Base-by-base conservation (phyloP, 192 early-diverging fungal species). In the Dimargaris cristalligena region DNA sequence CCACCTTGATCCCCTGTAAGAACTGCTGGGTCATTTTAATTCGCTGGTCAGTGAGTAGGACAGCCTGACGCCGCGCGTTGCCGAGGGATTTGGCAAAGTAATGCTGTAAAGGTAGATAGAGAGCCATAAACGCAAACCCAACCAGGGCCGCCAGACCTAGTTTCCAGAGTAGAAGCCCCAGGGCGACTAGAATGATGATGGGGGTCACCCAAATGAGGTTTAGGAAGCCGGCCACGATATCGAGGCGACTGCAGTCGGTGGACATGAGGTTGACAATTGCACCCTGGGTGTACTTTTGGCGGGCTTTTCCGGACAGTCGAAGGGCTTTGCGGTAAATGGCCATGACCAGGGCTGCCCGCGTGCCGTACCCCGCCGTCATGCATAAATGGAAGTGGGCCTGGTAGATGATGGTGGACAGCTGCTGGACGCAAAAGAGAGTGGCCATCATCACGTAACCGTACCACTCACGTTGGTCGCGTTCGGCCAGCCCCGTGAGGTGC, bases 1-100 rank as follows among this genome's bases (percentile, higher is more conserved):
- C 77, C 16, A 76, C 70, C 23, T 75, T 74, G 26, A 83, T 78
- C 6, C 77, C 69, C n/a, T 70, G 63, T 10, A 83, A 48, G 14
- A 89, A 63, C 60, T 89, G 80, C 59, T 86, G 78, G 61, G 80
- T 75, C 1, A 84, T 62, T 26, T 75, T 74, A n/a, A 78, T 67
- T 23, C 86, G 72, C 28, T 62, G 71, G 59, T 89, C 86, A 13
- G 80, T 86, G 16, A 75, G 61, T 64, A 34, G 65, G 52, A 59
- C 67, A 74, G 3, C 59, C 4, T 18, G 58, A 59, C 4, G 46
- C 44, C 22, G 64, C 61, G 20, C 38, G 28, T 29, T 65, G 32
- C 48, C 60, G 60, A 29, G 63, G 44, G 32, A 38, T 70, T 14
- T 61, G 29, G 0, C 62, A 60, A 29, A 67, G 35, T 18, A 31